These are phyloP conservation scores for Pseudevernia furfuracea DNA, from an alignment of 495 filamentous ascomycete genomes.

Conservation along the genomic window DNA sequence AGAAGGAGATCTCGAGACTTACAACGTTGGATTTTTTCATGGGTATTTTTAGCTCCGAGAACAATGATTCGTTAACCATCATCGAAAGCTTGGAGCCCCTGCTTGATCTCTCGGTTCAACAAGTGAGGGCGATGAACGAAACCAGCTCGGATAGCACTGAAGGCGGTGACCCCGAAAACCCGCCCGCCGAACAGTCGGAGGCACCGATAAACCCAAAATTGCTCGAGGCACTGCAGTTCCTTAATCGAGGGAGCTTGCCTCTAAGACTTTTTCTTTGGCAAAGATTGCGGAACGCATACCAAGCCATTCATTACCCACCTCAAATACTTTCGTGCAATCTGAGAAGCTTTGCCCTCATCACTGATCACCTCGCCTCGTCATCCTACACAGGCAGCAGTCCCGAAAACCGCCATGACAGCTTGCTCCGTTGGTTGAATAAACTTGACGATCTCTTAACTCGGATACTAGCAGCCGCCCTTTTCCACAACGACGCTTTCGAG, in stretches of 20 bases:
- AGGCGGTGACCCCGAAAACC: not conserved
- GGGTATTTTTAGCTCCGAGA: conserved; percentile 61
- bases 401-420: conserved; percentile 55
- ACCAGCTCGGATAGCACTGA: not conserved
- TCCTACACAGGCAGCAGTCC: conserved; percentile 52
- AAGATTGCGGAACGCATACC: conserved; percentile 78
- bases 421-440: conserved; percentile 68
- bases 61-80: conserved; percentile 64
- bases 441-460: conserved; percentile 68
- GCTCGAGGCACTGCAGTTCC: conserved; percentile 72
- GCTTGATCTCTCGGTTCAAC: conserved; percentile 60
- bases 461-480: conserved; percentile 54
- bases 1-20: conserved; percentile 82
- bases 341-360: conserved; percentile 71
- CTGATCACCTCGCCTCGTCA: conserved; percentile 59
- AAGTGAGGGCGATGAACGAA: conserved; percentile 9
- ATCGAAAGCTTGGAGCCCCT: conserved; percentile 93
- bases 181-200: not conserved
- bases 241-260: conserved; percentile 70
- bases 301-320: conserved; percentile 68
- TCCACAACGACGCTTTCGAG: conserved; percentile 63
- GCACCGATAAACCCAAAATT: conserved; percentile 40
- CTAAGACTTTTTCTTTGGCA: conserved; percentile 82
- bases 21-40: conserved; percentile 96
- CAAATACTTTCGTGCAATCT: conserved; percentile 83